Evolutionary conservation across 208 protist species (phyloP), one percentile per base, ranked within the genome.

Genomic region (Crithidia bombi): DNA sequence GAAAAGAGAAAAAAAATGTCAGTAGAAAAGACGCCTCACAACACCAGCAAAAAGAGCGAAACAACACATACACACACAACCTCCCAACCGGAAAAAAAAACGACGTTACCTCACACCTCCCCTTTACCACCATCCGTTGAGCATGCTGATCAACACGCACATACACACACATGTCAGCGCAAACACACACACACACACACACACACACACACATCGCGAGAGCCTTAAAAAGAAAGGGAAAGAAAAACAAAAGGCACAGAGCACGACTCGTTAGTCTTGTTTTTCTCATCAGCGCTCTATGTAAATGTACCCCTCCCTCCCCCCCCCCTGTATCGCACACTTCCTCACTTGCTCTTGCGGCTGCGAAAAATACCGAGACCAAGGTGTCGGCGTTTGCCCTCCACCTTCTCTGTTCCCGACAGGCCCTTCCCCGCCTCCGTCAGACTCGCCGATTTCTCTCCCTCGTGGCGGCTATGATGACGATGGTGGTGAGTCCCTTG

Each of bases 311-410:
- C n/a, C n/a, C n/a, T n/a, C n/a, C n/a, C n/a, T n/a, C n/a, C n/a
- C 12, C 36, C 5, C 50, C 11, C 36, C 17, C 25, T n/a, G 28
- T 7, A 38, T 33, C 35, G 15, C 55, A 1, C 14, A 28, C 1
- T 39, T 19, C 15, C 30, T 17, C 52, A 75, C 61, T 75, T 75
- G 49, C 71, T 69, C 43, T 33, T 76, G 14, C 46, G 52, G 32
- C 55, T 69, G 30, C 71, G 71, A n/a, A 76, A 76, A 14, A 76
- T 58, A 17, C 56, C 36, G 3, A 76, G 52, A 0, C 64, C 57
- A 7, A 39, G 30, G 39, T 59, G 56, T 26, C 33, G 43, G 28
- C 71, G 71, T 56, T 70, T 76, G 4, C 6, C 19, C 39, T 51
- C 25, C 52, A 76, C 71, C 63, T 61, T 61, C 57, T 75, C 69